phyloP scores from a whole-genome alignment of 2,329 filamentous ascomycete genomes.

The Lachnellula subtilissima region DNA sequence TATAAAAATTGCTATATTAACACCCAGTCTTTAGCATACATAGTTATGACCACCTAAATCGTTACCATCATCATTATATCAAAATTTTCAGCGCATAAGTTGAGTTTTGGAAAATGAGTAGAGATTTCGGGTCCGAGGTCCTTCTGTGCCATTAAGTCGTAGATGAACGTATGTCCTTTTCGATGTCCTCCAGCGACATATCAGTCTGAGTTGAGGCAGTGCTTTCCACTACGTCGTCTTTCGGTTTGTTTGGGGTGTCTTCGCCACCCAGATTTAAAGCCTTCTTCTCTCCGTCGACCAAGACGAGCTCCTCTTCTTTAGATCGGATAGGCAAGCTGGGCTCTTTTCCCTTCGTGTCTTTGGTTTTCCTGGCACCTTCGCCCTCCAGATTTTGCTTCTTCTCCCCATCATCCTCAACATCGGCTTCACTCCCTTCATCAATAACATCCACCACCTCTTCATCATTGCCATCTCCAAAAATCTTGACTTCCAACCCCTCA shows the following conservation, averaged over 20 bases:
- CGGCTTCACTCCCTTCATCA: conserved; percentile 17
- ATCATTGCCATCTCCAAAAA: conserved; percentile 19
- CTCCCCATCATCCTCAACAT: conserved; percentile 18
- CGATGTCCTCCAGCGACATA: not conserved
- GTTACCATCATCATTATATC: too few relatives aligned
- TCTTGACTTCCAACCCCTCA: conserved; percentile 31
- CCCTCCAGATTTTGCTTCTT: not conserved
- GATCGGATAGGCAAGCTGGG: conserved; percentile 1
- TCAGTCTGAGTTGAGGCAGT: not conserved
- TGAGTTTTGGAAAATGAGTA: not conserved
- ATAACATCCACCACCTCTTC: conserved; percentile 1
- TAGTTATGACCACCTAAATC: too few relatives aligned
- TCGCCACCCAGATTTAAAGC: conserved; percentile 1
- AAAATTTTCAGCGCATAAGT: too few relatives aligned
- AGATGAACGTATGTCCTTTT: not conserved
- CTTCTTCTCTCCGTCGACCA: conserved; percentile 11
- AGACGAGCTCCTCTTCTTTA: conserved; percentile 6
- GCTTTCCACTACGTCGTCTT: not conserved
- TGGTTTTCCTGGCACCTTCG: not conserved
- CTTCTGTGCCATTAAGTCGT: not conserved
- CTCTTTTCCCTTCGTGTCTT: not conserved
- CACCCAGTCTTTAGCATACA: too few relatives aligned
- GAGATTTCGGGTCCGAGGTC: not conserved
- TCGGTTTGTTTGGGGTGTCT: not conserved
- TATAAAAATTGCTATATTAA: too few relatives aligned